These are phyloP conservation scores for Trichoderma atrobrunneum DNA, from an alignment of 2,329 filamentous ascomycete species.

Conservation along the genomic window DNA sequence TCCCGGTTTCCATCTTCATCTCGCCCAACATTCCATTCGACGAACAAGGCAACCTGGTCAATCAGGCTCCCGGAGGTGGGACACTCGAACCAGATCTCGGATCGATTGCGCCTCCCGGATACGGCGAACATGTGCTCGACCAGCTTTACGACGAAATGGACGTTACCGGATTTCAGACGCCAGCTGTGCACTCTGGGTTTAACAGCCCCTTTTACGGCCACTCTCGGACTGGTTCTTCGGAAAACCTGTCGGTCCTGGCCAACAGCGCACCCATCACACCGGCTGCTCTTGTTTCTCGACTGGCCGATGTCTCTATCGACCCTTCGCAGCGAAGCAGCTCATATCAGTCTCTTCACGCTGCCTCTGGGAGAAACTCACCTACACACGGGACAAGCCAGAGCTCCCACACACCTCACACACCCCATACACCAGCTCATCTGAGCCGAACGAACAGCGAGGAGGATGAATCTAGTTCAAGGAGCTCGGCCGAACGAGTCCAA, in stretches of 20 bases:
- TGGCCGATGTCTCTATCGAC: conserved; percentile 66
- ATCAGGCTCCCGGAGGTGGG: conserved; percentile 52
- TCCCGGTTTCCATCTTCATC: conserved; percentile 91
- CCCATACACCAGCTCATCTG: conserved; percentile 45
- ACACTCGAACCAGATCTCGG: conserved; percentile 52
- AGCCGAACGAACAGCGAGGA: conserved; percentile 54
- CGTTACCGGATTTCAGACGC: conserved; percentile 74
- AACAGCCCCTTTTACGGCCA: conserved; percentile 75
- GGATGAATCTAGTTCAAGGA: conserved; percentile 50
- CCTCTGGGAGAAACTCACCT: conserved; percentile 45
- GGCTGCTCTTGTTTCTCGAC: conserved; percentile 58
- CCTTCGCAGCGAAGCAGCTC: conserved; percentile 45
- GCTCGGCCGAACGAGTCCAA: conserved; percentile 57
- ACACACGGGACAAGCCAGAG: conserved; percentile 36
- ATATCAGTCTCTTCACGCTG: conserved; percentile 43
- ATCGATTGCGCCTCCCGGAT: conserved; percentile 81
- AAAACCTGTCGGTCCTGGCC: conserved; percentile 65
- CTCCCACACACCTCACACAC: conserved; percentile 38
- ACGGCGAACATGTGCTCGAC: conserved; percentile 86
- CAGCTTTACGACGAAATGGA: conserved; percentile 88
- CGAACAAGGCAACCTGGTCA: conserved; percentile 76
- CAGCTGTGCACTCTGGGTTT: conserved; percentile 66
- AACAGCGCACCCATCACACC: conserved; percentile 39
- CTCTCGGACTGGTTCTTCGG: conserved; percentile 72
- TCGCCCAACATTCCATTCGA: conserved; percentile 89